Conservation (phyloP, 495 filamentous ascomycete species). For the Tricharina praecox region DNA sequence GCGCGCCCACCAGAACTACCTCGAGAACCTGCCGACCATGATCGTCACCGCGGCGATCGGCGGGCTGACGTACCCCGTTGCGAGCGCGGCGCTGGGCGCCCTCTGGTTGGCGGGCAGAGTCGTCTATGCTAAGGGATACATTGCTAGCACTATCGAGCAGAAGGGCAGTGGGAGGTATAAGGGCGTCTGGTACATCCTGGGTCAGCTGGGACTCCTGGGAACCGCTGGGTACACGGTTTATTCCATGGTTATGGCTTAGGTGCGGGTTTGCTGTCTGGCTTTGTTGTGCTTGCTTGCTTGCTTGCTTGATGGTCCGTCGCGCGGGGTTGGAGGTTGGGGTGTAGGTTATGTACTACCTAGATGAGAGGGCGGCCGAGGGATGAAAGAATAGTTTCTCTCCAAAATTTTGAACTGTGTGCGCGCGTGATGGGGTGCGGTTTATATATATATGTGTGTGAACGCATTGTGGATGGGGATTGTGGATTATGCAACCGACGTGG, state of each 20-base stretch:
- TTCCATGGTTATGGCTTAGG: constrained; percentile 7
- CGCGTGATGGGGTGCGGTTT: no score
- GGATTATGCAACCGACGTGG: no score
- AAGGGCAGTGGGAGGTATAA: constrained; percentile 34
- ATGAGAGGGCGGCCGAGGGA: no score
- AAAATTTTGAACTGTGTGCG: no score
- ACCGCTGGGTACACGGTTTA: constrained; percentile 26
- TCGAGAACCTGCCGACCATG: constrained; percentile 47
- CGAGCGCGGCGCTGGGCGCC: constrained; percentile 36
- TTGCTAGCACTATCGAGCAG: constrained; percentile 29
- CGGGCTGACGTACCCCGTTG: constrained; percentile 39
- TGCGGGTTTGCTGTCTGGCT: neutral
- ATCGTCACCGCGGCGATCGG: constrained; percentile 30
- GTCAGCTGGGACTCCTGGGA: constrained; percentile 33
- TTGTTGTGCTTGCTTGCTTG: neutral
- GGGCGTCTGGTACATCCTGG: constrained; percentile 29
- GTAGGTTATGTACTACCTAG: no score
- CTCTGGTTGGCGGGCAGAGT: constrained; percentile 40
- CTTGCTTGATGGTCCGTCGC: neutral
- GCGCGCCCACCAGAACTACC: constrained; percentile 54
- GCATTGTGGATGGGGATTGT: no score
- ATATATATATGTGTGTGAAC: no score
- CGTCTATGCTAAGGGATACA: constrained; percentile 47
- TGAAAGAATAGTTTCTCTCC: no score
- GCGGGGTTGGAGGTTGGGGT: neutral